These are phyloP conservation scores for Taphrina deformans DNA, from an alignment of 1,139 yeast species.

Conservation along the genomic window DNA sequence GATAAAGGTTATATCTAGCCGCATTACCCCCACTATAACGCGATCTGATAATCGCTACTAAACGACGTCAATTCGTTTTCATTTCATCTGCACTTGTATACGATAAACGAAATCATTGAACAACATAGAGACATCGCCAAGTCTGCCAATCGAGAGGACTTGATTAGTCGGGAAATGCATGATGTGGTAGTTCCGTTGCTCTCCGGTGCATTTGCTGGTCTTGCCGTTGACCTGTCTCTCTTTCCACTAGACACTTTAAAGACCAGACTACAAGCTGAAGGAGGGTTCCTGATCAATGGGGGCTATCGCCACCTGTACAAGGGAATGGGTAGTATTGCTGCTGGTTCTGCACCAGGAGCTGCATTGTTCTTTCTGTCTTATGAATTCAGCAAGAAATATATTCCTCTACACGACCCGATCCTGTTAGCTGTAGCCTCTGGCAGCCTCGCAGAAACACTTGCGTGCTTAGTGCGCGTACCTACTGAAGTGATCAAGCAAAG, in stretches of 20 bases:
- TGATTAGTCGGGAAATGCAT: slow-evolving; percentile 1
- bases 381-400: slow-evolving; percentile 52
- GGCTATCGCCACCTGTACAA: slow-evolving; percentile 88
- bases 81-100: no score
- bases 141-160: no score
- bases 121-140: no score
- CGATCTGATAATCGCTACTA: neutral
- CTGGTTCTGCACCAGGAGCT: slow-evolving; percentile 89
- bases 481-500: slow-evolving; percentile 95
- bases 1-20: neutral
- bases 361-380: slow-evolving; percentile 86
- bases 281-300: slow-evolving; percentile 89
- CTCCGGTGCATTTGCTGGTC: slow-evolving; percentile 89
- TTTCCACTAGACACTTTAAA: slow-evolving; percentile 95
- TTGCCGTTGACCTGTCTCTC: slow-evolving; percentile 88
- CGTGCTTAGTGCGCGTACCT: slow-evolving; percentile 92
- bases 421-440: slow-evolving; percentile 54
- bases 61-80: no score
- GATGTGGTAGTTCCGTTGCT: slow-evolving; percentile 18
- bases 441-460: slow-evolving; percentile 85
- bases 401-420: neutral
- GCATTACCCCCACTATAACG: neutral
- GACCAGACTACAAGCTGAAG: slow-evolving; percentile 90
- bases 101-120: no score
- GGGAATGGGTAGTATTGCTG: slow-evolving; percentile 89